phyloP scores from a whole-genome alignment of 2,329 filamentous ascomycete species.

The Beauveria brongniartii region DNA sequence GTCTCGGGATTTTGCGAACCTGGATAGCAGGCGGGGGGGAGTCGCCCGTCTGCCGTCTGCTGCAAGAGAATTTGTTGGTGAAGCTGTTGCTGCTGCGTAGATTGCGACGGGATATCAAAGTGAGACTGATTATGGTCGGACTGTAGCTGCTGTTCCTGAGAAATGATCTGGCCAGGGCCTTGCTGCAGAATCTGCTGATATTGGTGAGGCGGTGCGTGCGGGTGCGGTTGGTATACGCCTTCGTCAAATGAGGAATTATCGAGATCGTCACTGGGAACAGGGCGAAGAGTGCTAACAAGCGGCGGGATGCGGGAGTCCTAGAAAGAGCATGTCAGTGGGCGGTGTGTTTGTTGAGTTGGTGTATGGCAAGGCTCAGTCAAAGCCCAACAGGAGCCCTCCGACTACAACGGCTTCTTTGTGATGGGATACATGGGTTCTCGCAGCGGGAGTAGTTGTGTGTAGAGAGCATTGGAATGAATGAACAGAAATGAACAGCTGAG shows the following conservation, averaged over 20 bases:
- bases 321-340: slow-evolving; percentile 3
- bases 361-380: neutral
- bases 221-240: slow-evolving; percentile 26
- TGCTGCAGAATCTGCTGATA: slow-evolving; percentile 34
- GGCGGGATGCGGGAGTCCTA: slow-evolving; percentile 15
- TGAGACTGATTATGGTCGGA: slow-evolving; percentile 10
- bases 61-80: slow-evolving; percentile 11
- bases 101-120: slow-evolving; percentile 12
- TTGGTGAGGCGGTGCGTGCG: slow-evolving; percentile 19
- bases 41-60: slow-evolving; percentile 2
- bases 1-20: slow-evolving; percentile 46
- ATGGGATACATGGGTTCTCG: neutral
- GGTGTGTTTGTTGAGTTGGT: neutral
- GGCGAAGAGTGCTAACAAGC: slow-evolving; percentile 36
- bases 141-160: slow-evolving; percentile 24
- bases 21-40: slow-evolving; percentile 12
- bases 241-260: slow-evolving; percentile 41
- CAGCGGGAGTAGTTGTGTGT: neutral
- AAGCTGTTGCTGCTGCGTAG: slow-evolving; percentile 25
- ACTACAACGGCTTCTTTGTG: slow-evolving; percentile 11
- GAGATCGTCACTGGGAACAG: slow-evolving; percentile 34
- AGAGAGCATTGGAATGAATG: neutral
- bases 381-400: slow-evolving; percentile 8
- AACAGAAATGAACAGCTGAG: neutral
- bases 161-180: slow-evolving; percentile 18